phyloP scores from a whole-genome alignment of 345 rosid species.

The Rhodamnia argentea region DNA sequence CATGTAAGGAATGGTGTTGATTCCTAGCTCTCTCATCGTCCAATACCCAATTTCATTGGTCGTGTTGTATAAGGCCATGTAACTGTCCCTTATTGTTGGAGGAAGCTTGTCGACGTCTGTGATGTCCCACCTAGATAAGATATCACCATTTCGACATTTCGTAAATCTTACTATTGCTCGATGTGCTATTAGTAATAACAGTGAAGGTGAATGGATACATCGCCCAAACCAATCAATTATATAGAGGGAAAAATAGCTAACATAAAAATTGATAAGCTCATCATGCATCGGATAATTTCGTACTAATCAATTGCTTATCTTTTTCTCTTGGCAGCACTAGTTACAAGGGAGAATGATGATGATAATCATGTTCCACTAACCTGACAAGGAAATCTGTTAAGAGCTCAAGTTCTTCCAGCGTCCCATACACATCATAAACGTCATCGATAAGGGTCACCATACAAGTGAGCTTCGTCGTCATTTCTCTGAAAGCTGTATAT shows the following conservation, averaged over 20 bases:
- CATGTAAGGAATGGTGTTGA: slow-evolving; percentile 4
- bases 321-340: background rate
- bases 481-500: background rate
- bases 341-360: background rate
- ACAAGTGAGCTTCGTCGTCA: background rate
- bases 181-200: background rate
- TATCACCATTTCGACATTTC: background rate
- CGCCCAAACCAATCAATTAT: background rate
- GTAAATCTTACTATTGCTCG: background rate
- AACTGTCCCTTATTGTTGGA: background rate
- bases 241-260: background rate
- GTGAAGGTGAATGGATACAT: background rate
- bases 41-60: slow-evolving; percentile 5
- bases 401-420: slow-evolving; percentile 3
- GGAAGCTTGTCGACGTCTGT: slow-evolving; percentile 8
- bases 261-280: background rate
- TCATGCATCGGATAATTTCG: background rate
- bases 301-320: background rate
- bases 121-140: slow-evolving; percentile 1
- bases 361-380: background rate
- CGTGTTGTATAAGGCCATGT: slow-evolving; percentile 4
- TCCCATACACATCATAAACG: slow-evolving; percentile 2
- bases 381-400: slow-evolving; percentile 7
- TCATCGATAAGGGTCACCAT: background rate
- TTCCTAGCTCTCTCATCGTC: background rate